Conservation (phyloP, 768 basidiomycete species). For the Phanerodontia chrysosporium region DNA sequence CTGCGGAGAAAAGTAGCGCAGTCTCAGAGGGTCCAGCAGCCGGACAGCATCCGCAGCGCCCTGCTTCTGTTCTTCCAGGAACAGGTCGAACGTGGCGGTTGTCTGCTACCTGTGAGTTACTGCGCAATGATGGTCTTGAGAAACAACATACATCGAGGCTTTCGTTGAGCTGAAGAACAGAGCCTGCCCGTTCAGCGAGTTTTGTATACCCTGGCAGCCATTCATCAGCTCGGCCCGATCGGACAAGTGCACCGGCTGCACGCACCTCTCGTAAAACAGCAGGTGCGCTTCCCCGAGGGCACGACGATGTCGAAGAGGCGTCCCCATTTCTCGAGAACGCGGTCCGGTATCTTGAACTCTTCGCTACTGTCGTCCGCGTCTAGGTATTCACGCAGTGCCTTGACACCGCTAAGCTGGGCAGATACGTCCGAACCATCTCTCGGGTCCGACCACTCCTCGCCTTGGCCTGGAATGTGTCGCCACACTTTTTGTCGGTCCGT, state of each 20-base stretch:
- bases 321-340: constrained; percentile 70
- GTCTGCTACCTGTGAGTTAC: constrained; percentile 40
- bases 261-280: constrained; percentile 79
- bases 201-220: constrained; percentile 61
- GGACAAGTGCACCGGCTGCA: neutral
- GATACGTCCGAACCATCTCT: constrained; percentile 18
- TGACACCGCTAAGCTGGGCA: constrained; percentile 3
- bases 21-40: constrained; percentile 52
- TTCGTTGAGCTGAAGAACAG: constrained; percentile 71
- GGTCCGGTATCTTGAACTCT: constrained; percentile 47
- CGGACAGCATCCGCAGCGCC: constrained; percentile 42
- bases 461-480: constrained; percentile 50
- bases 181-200: constrained; percentile 74
- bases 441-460: constrained; percentile 41
- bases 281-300: constrained; percentile 57
- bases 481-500: constrained; percentile 29
- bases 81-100: constrained; percentile 50
- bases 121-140: neutral
- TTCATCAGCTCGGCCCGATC: neutral
- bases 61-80: constrained; percentile 40
- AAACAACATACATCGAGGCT: constrained; percentile 47
- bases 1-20: constrained; percentile 73
- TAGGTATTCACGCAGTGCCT: constrained; percentile 36
- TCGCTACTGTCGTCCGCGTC: constrained; percentile 24
- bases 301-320: constrained; percentile 75